Conservation (phyloP, 257 asterid species). For the Jasminum sambac region DNA sequence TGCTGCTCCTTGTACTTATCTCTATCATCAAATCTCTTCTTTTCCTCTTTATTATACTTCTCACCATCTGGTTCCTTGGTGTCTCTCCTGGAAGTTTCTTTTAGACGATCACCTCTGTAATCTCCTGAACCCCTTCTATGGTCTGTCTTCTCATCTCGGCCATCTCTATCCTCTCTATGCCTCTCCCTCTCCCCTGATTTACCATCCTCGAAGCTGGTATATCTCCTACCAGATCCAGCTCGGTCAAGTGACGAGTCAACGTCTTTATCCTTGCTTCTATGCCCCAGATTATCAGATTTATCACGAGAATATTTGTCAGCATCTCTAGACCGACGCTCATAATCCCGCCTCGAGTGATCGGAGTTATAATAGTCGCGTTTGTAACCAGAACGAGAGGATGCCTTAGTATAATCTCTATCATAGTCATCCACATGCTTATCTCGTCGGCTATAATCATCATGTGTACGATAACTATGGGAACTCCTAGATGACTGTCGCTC, state of each 20-base stretch:
- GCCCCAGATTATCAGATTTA: conserved; percentile 49
- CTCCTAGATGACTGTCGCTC: conserved; percentile 65
- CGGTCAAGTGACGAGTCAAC: conserved; percentile 41
- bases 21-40: conserved; percentile 41
- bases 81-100: conserved; percentile 48
- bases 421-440: conserved; percentile 61
- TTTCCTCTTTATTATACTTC: conserved; percentile 43
- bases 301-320: conserved; percentile 45
- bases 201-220: conserved; percentile 39
- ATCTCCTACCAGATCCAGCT: conserved; percentile 60
- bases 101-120: conserved; percentile 38
- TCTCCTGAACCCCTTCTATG: conserved; percentile 38
- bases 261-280: conserved; percentile 53
- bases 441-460: conserved; percentile 55
- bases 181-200: conserved; percentile 25
- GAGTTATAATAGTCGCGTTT: conserved; percentile 40
- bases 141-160: conserved; percentile 49
- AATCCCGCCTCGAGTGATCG: conserved; percentile 39
- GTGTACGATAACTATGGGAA: conserved; percentile 33
- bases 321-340: conserved; percentile 56
- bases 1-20: conserved; percentile 39
- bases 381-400: conserved; percentile 56
- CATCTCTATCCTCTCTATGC: conserved; percentile 47
- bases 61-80: conserved; percentile 41
- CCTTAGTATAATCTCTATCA: conserved; percentile 64